Conservation (phyloP, 2,329 filamentous ascomycete genomes). For the Colletotrichum sp. region DNA sequence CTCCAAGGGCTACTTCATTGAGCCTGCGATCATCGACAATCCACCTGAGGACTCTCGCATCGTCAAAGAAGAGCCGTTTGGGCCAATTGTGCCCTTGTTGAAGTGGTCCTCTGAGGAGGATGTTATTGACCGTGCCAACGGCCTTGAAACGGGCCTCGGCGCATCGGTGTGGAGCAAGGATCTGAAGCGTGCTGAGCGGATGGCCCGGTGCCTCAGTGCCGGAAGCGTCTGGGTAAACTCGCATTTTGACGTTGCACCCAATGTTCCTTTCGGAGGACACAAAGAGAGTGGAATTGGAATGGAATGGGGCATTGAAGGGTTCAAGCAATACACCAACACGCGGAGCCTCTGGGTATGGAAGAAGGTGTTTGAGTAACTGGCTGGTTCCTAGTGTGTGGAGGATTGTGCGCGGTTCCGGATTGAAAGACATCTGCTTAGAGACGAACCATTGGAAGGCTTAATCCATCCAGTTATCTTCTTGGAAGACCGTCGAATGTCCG, state of each 20-base stretch:
- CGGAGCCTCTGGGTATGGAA: slow-evolving; percentile 29
- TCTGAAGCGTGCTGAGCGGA: slow-evolving; percentile 49
- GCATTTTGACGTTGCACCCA: slow-evolving; percentile 40
- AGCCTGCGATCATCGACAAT: slow-evolving; percentile 63
- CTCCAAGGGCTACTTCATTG: slow-evolving; percentile 56
- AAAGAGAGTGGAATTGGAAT: slow-evolving; percentile 56
- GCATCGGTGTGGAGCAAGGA: slow-evolving; percentile 63
- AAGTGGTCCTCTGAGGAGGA: slow-evolving; percentile 66
- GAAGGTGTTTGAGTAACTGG: slow-evolving; percentile 22
- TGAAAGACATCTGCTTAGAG: neutral
- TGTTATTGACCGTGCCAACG: slow-evolving; percentile 60
- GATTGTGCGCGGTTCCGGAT: neutral
- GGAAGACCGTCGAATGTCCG: neutral
- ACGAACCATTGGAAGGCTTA: neutral
- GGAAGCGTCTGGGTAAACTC: slow-evolving; percentile 66
- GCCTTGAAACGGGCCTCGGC: slow-evolving; percentile 55
- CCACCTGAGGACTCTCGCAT: slow-evolving; percentile 60
- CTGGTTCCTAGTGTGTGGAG: accelerated
- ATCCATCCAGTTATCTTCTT: neutral
- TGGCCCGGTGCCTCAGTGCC: slow-evolving; percentile 59
- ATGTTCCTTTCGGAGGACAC: slow-evolving; percentile 51
- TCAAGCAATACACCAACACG: slow-evolving; percentile 36
- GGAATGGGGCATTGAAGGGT: slow-evolving; percentile 46
- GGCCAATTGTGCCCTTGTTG: slow-evolving; percentile 66
- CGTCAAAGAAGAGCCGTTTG: slow-evolving; percentile 55